Conservation (phyloP, 768 basidiomycete species). For the Tubosaeta sp. region DNA sequence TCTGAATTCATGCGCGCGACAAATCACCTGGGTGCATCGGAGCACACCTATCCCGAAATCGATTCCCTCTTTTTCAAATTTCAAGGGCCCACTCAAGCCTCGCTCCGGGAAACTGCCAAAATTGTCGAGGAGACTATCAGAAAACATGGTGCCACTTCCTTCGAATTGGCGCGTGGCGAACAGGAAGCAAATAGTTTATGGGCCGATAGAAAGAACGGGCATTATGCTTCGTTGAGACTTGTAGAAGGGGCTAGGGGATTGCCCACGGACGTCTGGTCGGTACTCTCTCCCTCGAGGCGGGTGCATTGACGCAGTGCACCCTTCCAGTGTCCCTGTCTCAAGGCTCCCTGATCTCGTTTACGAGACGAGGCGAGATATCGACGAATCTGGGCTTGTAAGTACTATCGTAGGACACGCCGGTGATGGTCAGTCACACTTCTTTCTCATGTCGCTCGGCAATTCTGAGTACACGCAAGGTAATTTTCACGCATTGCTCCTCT, state of each 20-base stretch:
- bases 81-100: slow-evolving; percentile 60
- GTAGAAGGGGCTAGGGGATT: slow-evolving; percentile 55
- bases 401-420: slow-evolving; percentile 76
- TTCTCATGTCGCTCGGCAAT: background rate
- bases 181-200: slow-evolving; percentile 72
- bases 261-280: slow-evolving; percentile 76
- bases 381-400: slow-evolving; percentile 49
- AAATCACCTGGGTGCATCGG: slow-evolving; percentile 52
- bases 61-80: slow-evolving; percentile 88
- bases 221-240: slow-evolving; percentile 52
- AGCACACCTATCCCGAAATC: slow-evolving; percentile 52
- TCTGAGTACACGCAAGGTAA: slow-evolving; percentile 32
- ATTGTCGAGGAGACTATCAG: slow-evolving; percentile 55
- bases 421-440: slow-evolving; percentile 47
- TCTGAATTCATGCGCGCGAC: slow-evolving; percentile 60
- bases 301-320: background rate
- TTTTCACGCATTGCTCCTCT: slow-evolving; percentile 52
- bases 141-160: slow-evolving; percentile 64
- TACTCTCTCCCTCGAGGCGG: background rate
- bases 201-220: slow-evolving; percentile 66
- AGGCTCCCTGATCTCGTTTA: slow-evolving; percentile 59
- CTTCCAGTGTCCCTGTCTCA: slow-evolving; percentile 56
- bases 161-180: slow-evolving; percentile 57
- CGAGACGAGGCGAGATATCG: slow-evolving; percentile 71
- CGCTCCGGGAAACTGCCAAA: slow-evolving; percentile 57